These are phyloP conservation scores for Teunomyces panamensis DNA, from an alignment of 805 yeast genomes.

Conservation along the genomic window DNA sequence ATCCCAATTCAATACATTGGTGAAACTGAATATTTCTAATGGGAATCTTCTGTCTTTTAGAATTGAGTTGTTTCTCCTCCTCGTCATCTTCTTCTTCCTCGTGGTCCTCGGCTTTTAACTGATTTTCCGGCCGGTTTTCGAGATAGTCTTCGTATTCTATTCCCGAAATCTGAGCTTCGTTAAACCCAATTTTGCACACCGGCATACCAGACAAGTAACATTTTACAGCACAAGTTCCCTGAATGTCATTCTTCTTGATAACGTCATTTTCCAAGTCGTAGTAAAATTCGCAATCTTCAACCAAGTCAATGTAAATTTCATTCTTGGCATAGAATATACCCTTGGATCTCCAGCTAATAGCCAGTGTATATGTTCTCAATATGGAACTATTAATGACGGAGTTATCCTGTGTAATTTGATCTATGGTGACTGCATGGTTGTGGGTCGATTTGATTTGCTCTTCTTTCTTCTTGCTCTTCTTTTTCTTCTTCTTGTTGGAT, in stretches of 20 bases:
- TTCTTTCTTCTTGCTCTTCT: conserved; percentile 4
- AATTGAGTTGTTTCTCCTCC: not conserved
- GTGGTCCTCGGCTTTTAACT: conserved; percentile 7
- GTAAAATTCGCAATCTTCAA: conserved; percentile 36
- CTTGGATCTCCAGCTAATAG: conserved; percentile 45
- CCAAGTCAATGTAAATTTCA: conserved; percentile 41
- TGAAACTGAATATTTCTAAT: conserved; percentile 41
- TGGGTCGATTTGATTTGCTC: conserved; percentile 34
- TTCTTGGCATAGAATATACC: conserved; percentile 44
- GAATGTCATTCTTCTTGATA: conserved; percentile 31
- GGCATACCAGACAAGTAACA: conserved; percentile 47
- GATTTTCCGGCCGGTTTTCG: conserved; percentile 11
- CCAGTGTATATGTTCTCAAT: conserved; percentile 70
- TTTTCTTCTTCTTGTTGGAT: conserved; percentile 10
- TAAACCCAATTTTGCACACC: conserved; percentile 38
- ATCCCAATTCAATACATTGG: conserved; percentile 73
- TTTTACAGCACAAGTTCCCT: conserved; percentile 33
- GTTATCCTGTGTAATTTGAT: conserved; percentile 22
- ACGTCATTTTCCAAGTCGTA: conserved; percentile 29
- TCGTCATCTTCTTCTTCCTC: conserved; percentile 10
- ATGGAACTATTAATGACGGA: conserved; percentile 60
- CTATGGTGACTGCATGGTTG: conserved; percentile 35
- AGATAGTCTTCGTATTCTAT: conserved; percentile 22
- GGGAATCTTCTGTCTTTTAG: conserved; percentile 20
- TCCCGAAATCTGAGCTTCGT: conserved; percentile 36